Conservation (phyloP, 768 basidiomycete species). For the Candolleomyces eurysporus region DNA sequence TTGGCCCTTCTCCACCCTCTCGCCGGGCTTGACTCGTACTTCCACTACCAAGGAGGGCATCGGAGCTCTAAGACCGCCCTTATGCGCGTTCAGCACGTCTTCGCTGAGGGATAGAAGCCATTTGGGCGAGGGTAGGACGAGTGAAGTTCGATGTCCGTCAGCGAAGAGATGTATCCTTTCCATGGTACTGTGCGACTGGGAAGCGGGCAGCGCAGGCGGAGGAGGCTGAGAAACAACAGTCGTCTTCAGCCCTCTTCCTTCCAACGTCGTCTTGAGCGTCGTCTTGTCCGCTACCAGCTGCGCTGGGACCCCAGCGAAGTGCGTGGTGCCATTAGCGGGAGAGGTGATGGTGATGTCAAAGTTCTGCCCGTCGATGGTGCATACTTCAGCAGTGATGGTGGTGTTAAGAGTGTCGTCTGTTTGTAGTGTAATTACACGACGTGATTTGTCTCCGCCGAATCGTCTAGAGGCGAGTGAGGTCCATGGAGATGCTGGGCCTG, state of each 20-base stretch:
- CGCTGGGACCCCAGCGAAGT: conserved; percentile 55
- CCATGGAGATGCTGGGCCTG: conserved; percentile 57
- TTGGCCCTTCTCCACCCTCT: conserved; percentile 78
- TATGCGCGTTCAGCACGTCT: conserved; percentile 51
- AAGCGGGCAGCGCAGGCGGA: conserved; percentile 50
- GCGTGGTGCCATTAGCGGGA: conserved; percentile 22
- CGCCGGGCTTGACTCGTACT: conserved; percentile 74
- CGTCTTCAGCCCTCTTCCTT: conserved; percentile 47
- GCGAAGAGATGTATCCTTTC: conserved; percentile 79
- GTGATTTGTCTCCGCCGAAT: conserved; percentile 73
- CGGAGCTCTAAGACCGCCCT: conserved; percentile 73
- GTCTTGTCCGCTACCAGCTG: conserved; percentile 48
- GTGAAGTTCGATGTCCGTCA: conserved; percentile 58
- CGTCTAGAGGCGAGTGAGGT: conserved; percentile 65
- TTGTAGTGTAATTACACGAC: conserved; percentile 61
- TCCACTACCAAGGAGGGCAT: conserved; percentile 97
- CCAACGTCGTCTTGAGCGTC: conserved; percentile 52
- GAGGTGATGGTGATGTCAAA: conserved; percentile 48
- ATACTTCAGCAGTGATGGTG: conserved; percentile 41
- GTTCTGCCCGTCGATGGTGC: conserved; percentile 27
- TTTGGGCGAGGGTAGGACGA: conserved; percentile 65
- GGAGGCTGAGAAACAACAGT: conserved; percentile 75
- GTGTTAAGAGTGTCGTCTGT: conserved; percentile 46
- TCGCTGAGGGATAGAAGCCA: conserved; percentile 71
- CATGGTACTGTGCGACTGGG: conserved; percentile 52